Percentiles rank a stretch among this genome's conserved stretches.
phyloP scores from a whole-genome alignment of 148 eudicot genomes.

The Fagopyrum tataricum region DNA sequence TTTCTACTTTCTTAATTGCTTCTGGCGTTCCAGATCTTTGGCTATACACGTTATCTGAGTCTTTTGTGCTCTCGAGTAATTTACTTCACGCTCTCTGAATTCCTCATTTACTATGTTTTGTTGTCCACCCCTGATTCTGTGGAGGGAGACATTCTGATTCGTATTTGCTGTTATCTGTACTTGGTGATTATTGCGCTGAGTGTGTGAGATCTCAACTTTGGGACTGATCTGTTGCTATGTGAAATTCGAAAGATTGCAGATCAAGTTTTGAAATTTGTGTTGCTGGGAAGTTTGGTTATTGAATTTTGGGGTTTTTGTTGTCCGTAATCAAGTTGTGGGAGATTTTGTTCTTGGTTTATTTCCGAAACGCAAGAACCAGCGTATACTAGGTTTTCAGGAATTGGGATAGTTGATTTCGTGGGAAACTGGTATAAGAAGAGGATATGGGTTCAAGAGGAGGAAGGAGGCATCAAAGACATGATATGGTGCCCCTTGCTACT shows the following conservation, averaged over 20 bases:
- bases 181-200: background rate
- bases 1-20: background rate
- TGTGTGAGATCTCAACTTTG: background rate
- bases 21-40: background rate
- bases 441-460: conserved; percentile 23
- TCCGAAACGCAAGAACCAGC: no score
- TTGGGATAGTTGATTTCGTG: conserved; percentile 1
- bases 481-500: conserved; percentile 63
- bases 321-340: background rate
- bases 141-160: background rate
- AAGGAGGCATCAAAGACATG: conserved; percentile 36
- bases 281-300: conserved; percentile 3
- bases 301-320: background rate
- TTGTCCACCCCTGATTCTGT: conserved; percentile 3
- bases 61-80: background rate
- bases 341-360: conserved; percentile 13
- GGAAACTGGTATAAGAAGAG: conserved; percentile 15
- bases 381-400: conserved; percentile 9
- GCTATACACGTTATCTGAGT: background rate
- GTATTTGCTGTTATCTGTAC: background rate
- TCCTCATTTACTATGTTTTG: background rate
- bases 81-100: background rate
- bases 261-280: background rate
- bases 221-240: background rate
- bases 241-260: conserved; percentile 1